Base-by-base conservation (phyloP, 129 eudicot genomes). In the Pulicaria dysenterica region DNA sequence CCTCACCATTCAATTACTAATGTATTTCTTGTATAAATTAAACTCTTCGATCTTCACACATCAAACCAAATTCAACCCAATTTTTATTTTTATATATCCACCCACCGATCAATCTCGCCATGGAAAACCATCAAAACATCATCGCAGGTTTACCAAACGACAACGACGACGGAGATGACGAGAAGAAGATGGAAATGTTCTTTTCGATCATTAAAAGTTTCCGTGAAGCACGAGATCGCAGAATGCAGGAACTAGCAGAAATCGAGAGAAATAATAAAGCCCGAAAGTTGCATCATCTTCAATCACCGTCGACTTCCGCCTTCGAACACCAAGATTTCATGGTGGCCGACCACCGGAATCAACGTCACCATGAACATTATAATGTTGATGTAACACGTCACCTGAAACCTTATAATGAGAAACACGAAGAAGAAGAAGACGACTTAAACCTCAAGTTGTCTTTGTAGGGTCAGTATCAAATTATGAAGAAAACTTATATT, bases 181-280 rank as follows among this genome's bases (percentile, higher is more conserved):
- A 78, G 8, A 46, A 78, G 77, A 78, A 85, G 72, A 82, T 85
- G 86, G 89, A 85, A 58, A 75, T 75, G 4, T 85, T 82, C 58
- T 82, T 44, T 40, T 70, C 70, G 0, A 16, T 85, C 4, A 60
- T 85, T 5, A 70, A 64, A 78, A 81, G 57, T 14, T 85, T 64
- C 14, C 59, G 67, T 6, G 79, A 78, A 54, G 80, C 73, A 4
- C 79, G 81, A 8, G 76, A 72, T 43, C 73, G 78, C 7, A 17
- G 59, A 49, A 55, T 40, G 17, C 69, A 24, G n/a, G 73, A 58
- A 14, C 39, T 67, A 34, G 39, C 37, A 56, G 65, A 77, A 14
- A 54, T 44, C 50, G 78, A 77, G 15, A 51, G 40, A 50, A 19
- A 7, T 2, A 46, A 47, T 3, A 57, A 65, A 72, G 2, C 45